phyloP scores from a whole-genome alignment of 2,329 filamentous ascomycete genomes.

The Chalara sp. region DNA sequence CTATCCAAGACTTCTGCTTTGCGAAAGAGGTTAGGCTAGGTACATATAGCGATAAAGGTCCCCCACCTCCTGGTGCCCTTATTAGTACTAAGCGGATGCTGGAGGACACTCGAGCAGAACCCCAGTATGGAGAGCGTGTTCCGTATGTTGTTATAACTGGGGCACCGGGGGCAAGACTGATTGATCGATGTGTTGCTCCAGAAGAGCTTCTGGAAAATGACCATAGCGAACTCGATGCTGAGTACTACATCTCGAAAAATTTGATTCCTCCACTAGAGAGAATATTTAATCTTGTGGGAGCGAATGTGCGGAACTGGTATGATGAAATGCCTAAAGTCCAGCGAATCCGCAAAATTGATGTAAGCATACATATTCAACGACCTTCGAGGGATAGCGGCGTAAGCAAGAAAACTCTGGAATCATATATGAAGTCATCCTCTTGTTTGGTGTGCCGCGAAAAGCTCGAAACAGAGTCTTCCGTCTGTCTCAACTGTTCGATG shows the following conservation, averaged over 20 bases:
- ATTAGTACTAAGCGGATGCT: slow-evolving; percentile 85
- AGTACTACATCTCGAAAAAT: slow-evolving; percentile 97
- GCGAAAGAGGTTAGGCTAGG: slow-evolving; percentile 87
- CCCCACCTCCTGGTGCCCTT: slow-evolving; percentile 78
- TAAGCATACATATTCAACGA: slow-evolving; percentile 20
- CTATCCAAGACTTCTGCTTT: slow-evolving; percentile 93
- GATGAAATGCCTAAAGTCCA: slow-evolving; percentile 94
- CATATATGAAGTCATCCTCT: slow-evolving; percentile 76
- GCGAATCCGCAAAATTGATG: slow-evolving; percentile 51
- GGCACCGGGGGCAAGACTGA: slow-evolving; percentile 75
- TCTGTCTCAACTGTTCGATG: slow-evolving; percentile 53
- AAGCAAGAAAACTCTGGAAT: slow-evolving; percentile 70
- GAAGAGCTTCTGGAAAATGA: slow-evolving; percentile 73
- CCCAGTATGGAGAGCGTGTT: slow-evolving; percentile 90
- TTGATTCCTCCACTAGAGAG: slow-evolving; percentile 90
- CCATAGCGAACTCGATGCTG: slow-evolving; percentile 76
- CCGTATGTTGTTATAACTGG: slow-evolving; percentile 92
- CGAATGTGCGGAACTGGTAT: slow-evolving; percentile 86
- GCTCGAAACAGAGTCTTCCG: slow-evolving; percentile 35
- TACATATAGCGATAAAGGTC: slow-evolving; percentile 75
- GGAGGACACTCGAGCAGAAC: slow-evolving; percentile 76
- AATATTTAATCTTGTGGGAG: slow-evolving; percentile 93
- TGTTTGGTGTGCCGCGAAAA: slow-evolving; percentile 66
- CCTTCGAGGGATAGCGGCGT: slow-evolving; percentile 31
- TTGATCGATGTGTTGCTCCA: slow-evolving; percentile 85